Evolutionary conservation across 1,139 yeast genomes (phyloP).

Genomic region (Debaryomyces subglobosus): DNA sequence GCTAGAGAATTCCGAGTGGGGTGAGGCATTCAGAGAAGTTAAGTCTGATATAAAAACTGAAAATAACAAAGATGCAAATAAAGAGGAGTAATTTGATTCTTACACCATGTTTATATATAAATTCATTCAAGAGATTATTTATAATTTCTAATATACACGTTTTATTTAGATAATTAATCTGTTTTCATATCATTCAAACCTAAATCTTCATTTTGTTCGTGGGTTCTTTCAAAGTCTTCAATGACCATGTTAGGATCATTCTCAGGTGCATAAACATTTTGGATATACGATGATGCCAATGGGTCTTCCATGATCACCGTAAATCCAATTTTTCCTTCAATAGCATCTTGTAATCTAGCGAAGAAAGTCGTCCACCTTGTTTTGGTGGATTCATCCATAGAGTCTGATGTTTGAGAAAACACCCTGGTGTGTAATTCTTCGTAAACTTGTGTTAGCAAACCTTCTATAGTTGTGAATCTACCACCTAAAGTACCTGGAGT

Average conservation of each 20-base stretch:
- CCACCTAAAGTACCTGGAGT: conserved; percentile 98
- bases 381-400: conserved; percentile 81
- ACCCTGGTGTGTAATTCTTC: conserved; percentile 89
- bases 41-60: conserved; percentile 12
- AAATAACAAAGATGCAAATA: conserved; percentile 6
- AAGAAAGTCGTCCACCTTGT: conserved; percentile 83
- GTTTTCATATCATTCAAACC: conserved; percentile 83
- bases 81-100: conserved; percentile 2
- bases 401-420: conserved; percentile 83
- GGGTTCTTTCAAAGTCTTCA: conserved; percentile 87
- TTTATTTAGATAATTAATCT: conserved; percentile 22
- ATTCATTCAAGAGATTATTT: conserved; percentile 2
- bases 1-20: conserved; percentile 32
- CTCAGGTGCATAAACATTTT: conserved; percentile 98
- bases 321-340: conserved; percentile 79
- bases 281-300: conserved; percentile 90
- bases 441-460: conserved; percentile 82
- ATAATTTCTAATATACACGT: conserved; percentile 7
- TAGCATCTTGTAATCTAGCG: conserved; percentile 74
- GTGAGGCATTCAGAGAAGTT: conserved; percentile 27
- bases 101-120: neutral
- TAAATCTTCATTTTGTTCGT: conserved; percentile 85
- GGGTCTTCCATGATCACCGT: conserved; percentile 93
- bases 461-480: conserved; percentile 95
- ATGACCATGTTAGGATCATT: conserved; percentile 92